phyloP scores from a whole-genome alignment of 345 rosid species.

The Murraya koenigii region DNA sequence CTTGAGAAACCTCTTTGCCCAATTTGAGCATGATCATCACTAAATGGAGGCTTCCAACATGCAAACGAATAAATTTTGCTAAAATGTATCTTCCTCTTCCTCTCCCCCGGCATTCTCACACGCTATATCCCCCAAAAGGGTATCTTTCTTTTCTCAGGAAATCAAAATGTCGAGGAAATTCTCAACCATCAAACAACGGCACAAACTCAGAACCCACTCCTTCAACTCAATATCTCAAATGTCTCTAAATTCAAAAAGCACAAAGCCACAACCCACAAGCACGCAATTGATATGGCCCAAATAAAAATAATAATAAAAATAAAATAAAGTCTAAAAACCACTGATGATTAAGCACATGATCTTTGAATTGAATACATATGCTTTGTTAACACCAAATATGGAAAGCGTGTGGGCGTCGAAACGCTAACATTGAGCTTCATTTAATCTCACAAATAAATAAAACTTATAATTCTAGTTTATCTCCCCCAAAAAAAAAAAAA shows the following conservation, averaged over 20 bases:
- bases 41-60: slow-evolving; percentile 41
- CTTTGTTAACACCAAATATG: slow-evolving; percentile 9
- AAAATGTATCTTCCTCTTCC: slow-evolving; percentile 37
- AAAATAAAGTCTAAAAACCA: slow-evolving; percentile 12
- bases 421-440: slow-evolving; percentile 2
- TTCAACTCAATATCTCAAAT: slow-evolving; percentile 2
- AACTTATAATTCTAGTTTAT: background rate
- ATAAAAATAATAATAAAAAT: background rate
- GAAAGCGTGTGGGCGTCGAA: background rate
- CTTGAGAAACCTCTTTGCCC: slow-evolving; percentile 79
- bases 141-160: slow-evolving; percentile 14
- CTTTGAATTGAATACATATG: slow-evolving; percentile 11
- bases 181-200: background rate
- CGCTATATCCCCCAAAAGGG: slow-evolving; percentile 12
- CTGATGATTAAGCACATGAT: slow-evolving; percentile 5
- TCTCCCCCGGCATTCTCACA: slow-evolving; percentile 36
- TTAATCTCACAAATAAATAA: background rate
- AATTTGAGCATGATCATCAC: slow-evolving; percentile 52
- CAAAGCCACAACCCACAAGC: background rate
- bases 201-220: background rate
- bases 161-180: slow-evolving; percentile 11
- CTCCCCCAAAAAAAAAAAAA: background rate
- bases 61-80: slow-evolving; percentile 65
- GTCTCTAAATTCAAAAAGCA: background rate
- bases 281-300: background rate